A percentile compares a stretch with the other conserved stretches of the same genome.
These are phyloP conservation scores for Taxawa tesnikishii DNA, from an alignment of 2,329 filamentous ascomycete genomes.

Conservation along the genomic window DNA sequence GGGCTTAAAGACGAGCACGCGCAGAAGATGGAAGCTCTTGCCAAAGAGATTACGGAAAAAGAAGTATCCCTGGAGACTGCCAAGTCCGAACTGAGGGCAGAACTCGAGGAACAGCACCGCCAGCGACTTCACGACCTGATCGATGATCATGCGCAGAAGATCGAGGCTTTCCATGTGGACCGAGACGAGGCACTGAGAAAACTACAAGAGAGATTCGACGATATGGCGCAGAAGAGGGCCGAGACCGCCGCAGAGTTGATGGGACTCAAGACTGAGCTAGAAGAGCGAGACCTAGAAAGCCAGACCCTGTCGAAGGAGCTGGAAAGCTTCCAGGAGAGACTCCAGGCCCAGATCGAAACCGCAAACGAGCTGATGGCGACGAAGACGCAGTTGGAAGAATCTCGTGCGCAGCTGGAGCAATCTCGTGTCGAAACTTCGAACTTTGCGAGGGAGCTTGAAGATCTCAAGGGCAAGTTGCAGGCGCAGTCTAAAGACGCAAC, in stretches of 20 bases:
- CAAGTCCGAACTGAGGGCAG: background rate
- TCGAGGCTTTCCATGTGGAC: background rate
- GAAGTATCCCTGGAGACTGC: slow-evolving; percentile 3
- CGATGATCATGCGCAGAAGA: background rate
- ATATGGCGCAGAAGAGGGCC: background rate
- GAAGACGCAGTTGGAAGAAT: no score
- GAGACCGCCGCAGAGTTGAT: background rate
- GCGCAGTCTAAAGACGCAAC: no score
- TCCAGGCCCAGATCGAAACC: background rate
- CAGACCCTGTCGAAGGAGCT: slow-evolving; percentile 1
- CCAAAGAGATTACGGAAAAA: background rate
- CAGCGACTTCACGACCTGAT: background rate
- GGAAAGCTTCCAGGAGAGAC: background rate
- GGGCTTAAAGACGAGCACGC: background rate
- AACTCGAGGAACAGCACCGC: background rate
- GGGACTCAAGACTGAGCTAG: slow-evolving; percentile 2
- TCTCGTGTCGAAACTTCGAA: no score
- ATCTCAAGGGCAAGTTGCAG: no score
- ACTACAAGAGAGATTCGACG: background rate
- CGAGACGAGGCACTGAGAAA: background rate
- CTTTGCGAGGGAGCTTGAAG: no score
- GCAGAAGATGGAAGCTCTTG: background rate
- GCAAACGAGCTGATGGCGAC: no score
- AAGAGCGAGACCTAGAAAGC: slow-evolving; percentile 1
- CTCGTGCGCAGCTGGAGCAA: no score